Evolutionary conservation across 2,329 filamentous ascomycete genomes (phyloP).

Genomic region (Celoporthe dispersa): DNA sequence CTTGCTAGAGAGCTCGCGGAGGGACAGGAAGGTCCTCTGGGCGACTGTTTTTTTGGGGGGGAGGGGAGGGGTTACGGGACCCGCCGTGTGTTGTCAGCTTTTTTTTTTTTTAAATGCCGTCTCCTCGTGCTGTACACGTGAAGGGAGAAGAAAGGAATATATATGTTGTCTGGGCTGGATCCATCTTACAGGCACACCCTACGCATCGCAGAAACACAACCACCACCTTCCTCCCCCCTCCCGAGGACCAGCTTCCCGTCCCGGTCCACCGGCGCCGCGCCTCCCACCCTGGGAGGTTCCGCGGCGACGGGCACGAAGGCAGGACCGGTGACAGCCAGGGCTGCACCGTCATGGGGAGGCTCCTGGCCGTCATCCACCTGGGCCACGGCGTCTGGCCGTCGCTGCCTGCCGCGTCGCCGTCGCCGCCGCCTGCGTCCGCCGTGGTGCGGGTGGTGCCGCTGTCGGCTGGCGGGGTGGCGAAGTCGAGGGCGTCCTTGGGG

Average conservation of each 20-base stretch:
- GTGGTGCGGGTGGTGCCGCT: slow-evolving; percentile 16
- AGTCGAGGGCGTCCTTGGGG: slow-evolving; percentile 54
- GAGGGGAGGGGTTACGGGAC: too few relatives aligned
- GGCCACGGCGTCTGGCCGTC: slow-evolving; percentile 38
- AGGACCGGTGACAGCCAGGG: slow-evolving; percentile 58
- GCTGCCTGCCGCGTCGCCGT: not conserved
- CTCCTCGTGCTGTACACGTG: not conserved
- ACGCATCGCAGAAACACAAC: slow-evolving; percentile 60
- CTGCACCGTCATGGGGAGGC: slow-evolving; percentile 56
- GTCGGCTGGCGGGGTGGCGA: slow-evolving; percentile 40
- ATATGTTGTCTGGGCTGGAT: too few relatives aligned
- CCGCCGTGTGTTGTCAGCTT: too few relatives aligned
- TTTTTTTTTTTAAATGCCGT: not conserved
- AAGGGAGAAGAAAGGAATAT: too few relatives aligned
- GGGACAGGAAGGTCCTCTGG: slow-evolving; percentile 60
- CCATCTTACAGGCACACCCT: slow-evolving; percentile 57
- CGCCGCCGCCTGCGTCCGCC: slow-evolving; percentile 29
- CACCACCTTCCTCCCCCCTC: slow-evolving; percentile 48
- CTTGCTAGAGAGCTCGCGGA: slow-evolving; percentile 59
- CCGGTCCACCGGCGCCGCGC: slow-evolving; percentile 52
- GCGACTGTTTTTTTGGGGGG: slow-evolving; percentile 46
- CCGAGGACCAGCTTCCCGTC: slow-evolving; percentile 45
- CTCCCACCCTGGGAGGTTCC: slow-evolving; percentile 52
- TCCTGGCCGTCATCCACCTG: slow-evolving; percentile 55
- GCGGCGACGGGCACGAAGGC: slow-evolving; percentile 49